A percentile compares a stretch with the other conserved stretches of the same genome.
phyloP scores from a whole-genome alignment of 2,329 filamentous ascomycete species.

The Fusarium liriodendri region DNA sequence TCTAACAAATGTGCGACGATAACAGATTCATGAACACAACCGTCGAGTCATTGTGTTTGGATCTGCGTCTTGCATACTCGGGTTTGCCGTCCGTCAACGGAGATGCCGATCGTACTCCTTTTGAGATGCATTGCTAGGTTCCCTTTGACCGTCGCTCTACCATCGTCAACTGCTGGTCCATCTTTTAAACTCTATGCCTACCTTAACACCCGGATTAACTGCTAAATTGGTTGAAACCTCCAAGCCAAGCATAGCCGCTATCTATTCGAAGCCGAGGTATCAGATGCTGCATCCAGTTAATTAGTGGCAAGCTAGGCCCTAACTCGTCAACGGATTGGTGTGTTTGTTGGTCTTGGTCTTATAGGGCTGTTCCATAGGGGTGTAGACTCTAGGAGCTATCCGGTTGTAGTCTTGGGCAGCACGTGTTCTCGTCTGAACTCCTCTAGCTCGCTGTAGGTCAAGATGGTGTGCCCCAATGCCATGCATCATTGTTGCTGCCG shows the following conservation, averaged over 20 bases:
- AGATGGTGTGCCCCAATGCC: neutral
- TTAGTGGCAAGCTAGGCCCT: neutral
- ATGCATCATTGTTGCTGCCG: neutral
- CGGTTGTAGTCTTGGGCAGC: neutral
- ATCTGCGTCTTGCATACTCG: neutral
- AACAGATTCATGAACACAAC: conserved; percentile 9
- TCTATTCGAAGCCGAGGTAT: neutral
- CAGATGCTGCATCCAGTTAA: neutral
- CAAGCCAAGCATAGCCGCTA: neutral
- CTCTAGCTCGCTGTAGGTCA: neutral
- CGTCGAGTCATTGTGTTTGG: neutral
- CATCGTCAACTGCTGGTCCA: neutral
- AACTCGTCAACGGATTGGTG: neutral
- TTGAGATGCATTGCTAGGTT: neutral
- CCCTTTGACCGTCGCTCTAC: neutral
- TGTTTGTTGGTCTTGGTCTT: neutral
- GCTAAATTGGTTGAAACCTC: conserved; percentile 1
- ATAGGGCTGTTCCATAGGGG: conserved; percentile 1
- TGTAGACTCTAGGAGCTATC: neutral
- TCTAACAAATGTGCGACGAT: conserved; percentile 11
- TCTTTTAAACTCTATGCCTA: conserved; percentile 4
- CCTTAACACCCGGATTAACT: neutral
- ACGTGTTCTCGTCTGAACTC: conserved; percentile 1
- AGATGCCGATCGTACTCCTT: neutral
- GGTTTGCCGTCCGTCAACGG: neutral